Percentiles rank a stretch among this genome's conserved stretches.
phyloP scores from a whole-genome alignment of 495 filamentous ascomycete species.

The Neurospora cerealis region DNA sequence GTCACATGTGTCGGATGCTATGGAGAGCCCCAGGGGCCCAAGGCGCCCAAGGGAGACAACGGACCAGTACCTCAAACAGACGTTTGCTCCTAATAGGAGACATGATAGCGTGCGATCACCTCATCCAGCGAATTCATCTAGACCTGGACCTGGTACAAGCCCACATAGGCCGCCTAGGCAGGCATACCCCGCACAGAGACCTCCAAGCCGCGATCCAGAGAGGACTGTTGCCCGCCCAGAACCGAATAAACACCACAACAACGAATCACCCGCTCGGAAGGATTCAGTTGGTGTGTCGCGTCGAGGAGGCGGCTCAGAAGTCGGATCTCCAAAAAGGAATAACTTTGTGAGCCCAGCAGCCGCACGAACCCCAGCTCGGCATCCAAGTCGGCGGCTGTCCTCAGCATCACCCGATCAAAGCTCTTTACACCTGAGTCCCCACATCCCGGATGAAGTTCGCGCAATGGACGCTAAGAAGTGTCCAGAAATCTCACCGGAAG shows the following conservation, averaged over 20 bases:
- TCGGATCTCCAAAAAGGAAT: background rate
- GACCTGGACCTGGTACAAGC: background rate
- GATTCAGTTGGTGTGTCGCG: background rate
- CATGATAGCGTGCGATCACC: background rate
- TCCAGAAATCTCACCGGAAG: background rate
- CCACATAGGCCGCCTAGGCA: background rate
- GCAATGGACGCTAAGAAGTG: background rate
- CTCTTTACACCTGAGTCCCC: background rate
- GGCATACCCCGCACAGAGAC: background rate
- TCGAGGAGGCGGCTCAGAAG: background rate
- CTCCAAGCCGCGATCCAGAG: background rate
- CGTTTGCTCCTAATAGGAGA: background rate
- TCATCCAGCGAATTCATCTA: background rate
- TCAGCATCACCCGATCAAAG: background rate
- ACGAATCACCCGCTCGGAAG: background rate
- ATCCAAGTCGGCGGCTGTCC: background rate
- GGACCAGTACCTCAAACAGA: background rate
- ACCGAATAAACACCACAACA: background rate
- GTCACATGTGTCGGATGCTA: background rate
- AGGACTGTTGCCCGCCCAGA: background rate
- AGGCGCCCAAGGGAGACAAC: background rate
- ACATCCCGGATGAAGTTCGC: background rate
- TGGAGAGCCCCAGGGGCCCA: background rate
- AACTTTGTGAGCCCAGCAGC: background rate
- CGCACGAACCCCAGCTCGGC: background rate